Conservation (phyloP, 2,329 filamentous ascomycete genomes). For the Neopestalotiopsis clavispora region DNA sequence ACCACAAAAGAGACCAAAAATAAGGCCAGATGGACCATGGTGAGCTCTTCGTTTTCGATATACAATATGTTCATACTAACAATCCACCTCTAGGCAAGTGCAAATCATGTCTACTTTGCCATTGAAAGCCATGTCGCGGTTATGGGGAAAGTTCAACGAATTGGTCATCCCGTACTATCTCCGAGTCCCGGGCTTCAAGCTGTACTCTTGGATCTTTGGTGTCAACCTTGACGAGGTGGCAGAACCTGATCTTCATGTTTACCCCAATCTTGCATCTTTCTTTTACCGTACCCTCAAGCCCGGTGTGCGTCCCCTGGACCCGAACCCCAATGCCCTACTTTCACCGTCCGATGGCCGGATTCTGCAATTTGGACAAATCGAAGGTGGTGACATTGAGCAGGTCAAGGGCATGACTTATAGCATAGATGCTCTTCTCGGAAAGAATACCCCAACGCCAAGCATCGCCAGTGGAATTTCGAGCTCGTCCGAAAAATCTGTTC, state of each 20-base stretch:
- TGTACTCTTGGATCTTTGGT: conserved; percentile 91
- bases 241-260: conserved; percentile 86
- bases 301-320: conserved; percentile 82
- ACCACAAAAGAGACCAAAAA: conserved; percentile 61
- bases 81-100: conserved; percentile 66
- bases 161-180: conserved; percentile 86
- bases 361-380: conserved; percentile 89
- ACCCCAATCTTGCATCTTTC: conserved; percentile 93
- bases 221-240: conserved; percentile 87
- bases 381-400: conserved; percentile 94
- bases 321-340: conserved; percentile 77
- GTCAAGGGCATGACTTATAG: conserved; percentile 99
- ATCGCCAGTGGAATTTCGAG: conserved; percentile 47
- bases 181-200: conserved; percentile 85
- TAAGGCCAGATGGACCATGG: conserved; percentile 87
- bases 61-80: background rate
- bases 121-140: conserved; percentile 84
- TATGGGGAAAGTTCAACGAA: conserved; percentile 94
- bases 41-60: conserved; percentile 37
- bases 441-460: conserved; percentile 60
- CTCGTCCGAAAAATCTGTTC: conserved; percentile 27
- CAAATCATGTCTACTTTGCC: conserved; percentile 93
- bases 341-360: conserved; percentile 91
- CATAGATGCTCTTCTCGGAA: conserved; percentile 87
- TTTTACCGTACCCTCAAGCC: conserved; percentile 96